A percentile compares a stretch with the other conserved stretches of the same genome.
These are phyloP conservation scores for Fusarium brevicatenulatum DNA, from an alignment of 2,329 filamentous ascomycete species.

Conservation along the genomic window DNA sequence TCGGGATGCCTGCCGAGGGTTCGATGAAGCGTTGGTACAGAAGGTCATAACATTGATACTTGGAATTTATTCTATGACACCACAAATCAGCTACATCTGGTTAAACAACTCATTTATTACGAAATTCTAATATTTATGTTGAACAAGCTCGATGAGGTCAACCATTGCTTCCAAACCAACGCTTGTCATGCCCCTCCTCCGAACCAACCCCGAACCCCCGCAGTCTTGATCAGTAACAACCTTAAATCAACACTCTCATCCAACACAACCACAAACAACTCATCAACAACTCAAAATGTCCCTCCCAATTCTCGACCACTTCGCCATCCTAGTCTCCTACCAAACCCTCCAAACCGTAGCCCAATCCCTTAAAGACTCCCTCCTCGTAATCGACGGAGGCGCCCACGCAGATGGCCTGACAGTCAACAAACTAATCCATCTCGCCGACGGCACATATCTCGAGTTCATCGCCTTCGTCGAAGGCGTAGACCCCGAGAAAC, in stretches of 20 bases:
- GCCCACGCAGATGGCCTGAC: conserved; percentile 69
- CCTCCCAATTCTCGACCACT: conserved; percentile 65
- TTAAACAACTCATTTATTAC: rapidly evolving
- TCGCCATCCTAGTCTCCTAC: conserved; percentile 70
- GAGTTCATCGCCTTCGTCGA: conserved; percentile 72
- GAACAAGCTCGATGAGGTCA: neutral
- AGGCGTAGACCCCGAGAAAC: conserved; percentile 51
- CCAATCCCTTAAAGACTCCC: conserved; percentile 60
- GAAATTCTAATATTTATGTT: rapidly evolving
- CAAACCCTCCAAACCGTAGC: conserved; percentile 59
- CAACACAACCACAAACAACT: neutral
- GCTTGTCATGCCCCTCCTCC: conserved; percentile 8
- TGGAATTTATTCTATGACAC: neutral
- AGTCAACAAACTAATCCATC: conserved; percentile 70
- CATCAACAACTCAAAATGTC: conserved; percentile 1
- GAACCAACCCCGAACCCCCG: conserved; percentile 34
- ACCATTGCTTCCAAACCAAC: neutral
- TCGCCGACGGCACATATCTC: conserved; percentile 72
- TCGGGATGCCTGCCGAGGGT: neutral
- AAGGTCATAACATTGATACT: too few species aligned
- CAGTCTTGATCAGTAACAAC: neutral
- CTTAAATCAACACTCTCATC: neutral
- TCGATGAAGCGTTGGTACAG: neutral
- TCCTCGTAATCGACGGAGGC: conserved; percentile 69
- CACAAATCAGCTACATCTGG: rapidly evolving